Percentiles rank a stretch among this genome's conserved stretches.
phyloP scores from a whole-genome alignment of 345 rosid species.

The Citrus sinensis region DVS_A1.0 CM039162.1:24201501-24202000 shows the following conservation, averaged over 20 bases:
- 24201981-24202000: conserved; percentile 4
- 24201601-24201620: too few species aligned
- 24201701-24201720: conserved; percentile 41
- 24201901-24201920: background rate
- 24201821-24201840: background rate
- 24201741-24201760: conserved; percentile 26
- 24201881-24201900: background rate
- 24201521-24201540: background rate
- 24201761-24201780: conserved; percentile 21
- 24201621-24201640: too few species aligned
- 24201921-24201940: too few species aligned
- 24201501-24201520: conserved; percentile 40
- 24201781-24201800: conserved; percentile 37
- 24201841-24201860: background rate
- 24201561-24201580: too few species aligned
- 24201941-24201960: background rate
- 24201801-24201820: conserved; percentile 22
- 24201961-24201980: background rate
- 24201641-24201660: background rate
- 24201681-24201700: conserved; percentile 36
- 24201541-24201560: too few species aligned
- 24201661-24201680: conserved; percentile 29
- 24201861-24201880: background rate
- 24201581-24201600: too few species aligned
- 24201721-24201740: conserved; percentile 34